These are phyloP conservation scores for Umbelopsis isabellina DNA, from an alignment of 192 early-diverging fungal species.

Conservation along the genomic window DNA sequence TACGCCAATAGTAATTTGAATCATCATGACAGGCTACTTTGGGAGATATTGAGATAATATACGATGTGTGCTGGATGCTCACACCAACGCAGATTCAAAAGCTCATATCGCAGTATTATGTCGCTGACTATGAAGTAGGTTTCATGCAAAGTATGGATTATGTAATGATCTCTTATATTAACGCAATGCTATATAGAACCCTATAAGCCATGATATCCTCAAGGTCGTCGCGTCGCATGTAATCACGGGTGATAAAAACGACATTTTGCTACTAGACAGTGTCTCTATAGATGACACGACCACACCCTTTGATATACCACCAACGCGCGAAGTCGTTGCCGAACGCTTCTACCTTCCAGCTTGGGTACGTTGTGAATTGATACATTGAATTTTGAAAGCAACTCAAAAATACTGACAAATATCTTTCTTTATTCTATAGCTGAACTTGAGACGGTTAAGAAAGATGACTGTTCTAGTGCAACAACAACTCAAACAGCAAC, in stretches of 20 bases:
- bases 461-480: slow-evolving; percentile 14
- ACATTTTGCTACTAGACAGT: slow-evolving; percentile 87
- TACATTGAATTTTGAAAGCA: neutral
- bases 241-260: slow-evolving; percentile 83
- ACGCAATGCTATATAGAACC: slow-evolving; percentile 42
- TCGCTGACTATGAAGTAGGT: slow-evolving; percentile 89
- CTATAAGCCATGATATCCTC: slow-evolving; percentile 85
- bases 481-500: slow-evolving; percentile 11
- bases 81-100: slow-evolving; percentile 97
- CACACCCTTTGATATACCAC: slow-evolving; percentile 56
- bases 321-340: slow-evolving; percentile 47
- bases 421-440: neutral
- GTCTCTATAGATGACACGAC: slow-evolving; percentile 59
- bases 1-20: no score
- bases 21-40: slow-evolving; percentile 32
- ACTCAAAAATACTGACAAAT: neutral
- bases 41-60: slow-evolving; percentile 95
- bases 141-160: neutral
- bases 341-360: slow-evolving; percentile 51
- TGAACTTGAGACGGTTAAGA: slow-evolving; percentile 5
- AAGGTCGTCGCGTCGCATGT: slow-evolving; percentile 86
- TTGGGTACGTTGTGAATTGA: slow-evolving; percentile 34
- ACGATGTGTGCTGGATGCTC: slow-evolving; percentile 96
- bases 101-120: slow-evolving; percentile 90
- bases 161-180: slow-evolving; percentile 5